Base-by-base conservation (phyloP, 352 stramenopile genomes). In the Elongisporangium anandrum region DNA sequence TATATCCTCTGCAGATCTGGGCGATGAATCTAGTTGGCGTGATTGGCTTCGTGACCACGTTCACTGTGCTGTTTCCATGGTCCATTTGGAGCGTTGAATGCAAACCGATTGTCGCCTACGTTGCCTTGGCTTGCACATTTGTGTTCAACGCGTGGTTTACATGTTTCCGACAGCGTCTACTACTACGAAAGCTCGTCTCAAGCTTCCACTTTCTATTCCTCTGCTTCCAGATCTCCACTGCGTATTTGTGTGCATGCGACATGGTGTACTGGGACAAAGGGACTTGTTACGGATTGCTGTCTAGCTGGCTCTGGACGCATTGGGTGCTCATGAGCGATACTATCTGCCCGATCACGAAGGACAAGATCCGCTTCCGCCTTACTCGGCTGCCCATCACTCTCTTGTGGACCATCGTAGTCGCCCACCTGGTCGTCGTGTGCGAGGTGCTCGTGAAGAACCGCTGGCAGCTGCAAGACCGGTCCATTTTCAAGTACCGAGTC, bases 131-230 rank as follows among this genome's bases (percentile, higher is more conserved):
- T 9, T 45, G 34, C 12, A 45, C 34, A 1, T 45, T 45, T 45
- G 34, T 51, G 4, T 58, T 58, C 21, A 15, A 55, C 13, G 6
- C 29, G n/a, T 45, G 34, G 34, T 45, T 45, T 45, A 12, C 10
- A 17, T 57, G 52, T 26, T 63, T 16, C 51, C 34, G 34, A 17
- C 60, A 70, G 29, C 64, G 54, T 12, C 29, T 39, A 2, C 22
- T 70, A 1, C 49, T 70, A 0, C 15, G 21, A 15, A 22, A 47
- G 3, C 2, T 63, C 26, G 26, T 29, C 16, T 9, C 15, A 3
- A 62, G 56, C 7, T 71, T 71, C 50, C 56, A 71, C 60, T 68
- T 65, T 17, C 19, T 65, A 0, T 71, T 68, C 39, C 16, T 71
- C 17, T 65, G 56, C 15, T n/a, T 64, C 26, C 65, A 71, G 50